A percentile compares a stretch with the other conserved stretches of the same genome.
Conservation (phyloP, 176 grass and related monocot genomes). For the Zoysia japonica region DNA sequence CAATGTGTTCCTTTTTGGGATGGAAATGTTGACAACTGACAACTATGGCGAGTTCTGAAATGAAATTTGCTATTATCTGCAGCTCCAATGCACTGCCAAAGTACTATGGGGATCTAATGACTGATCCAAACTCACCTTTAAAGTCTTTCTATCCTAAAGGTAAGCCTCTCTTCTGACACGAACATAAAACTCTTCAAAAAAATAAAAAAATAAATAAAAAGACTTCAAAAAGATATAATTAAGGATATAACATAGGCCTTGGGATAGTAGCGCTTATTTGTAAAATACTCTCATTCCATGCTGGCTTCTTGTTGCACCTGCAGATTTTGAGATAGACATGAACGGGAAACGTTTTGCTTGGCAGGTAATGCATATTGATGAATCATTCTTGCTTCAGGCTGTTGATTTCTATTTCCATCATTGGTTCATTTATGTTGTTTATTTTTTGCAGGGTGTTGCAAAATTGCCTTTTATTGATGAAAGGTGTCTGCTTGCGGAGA, state of each 20-base stretch:
- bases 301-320: slow-evolving; percentile 25
- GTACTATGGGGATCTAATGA: slow-evolving; percentile 76
- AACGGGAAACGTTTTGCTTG: slow-evolving; percentile 98
- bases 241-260: slow-evolving; percentile 5
- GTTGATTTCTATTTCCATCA: neutral
- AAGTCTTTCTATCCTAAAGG: slow-evolving; percentile 93
- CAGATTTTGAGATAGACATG: slow-evolving; percentile 99
- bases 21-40: slow-evolving; percentile 6
- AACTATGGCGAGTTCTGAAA: slow-evolving; percentile 33
- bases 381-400: slow-evolving; percentile 18
- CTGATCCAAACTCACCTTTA: slow-evolving; percentile 76
- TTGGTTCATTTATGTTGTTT: slow-evolving; percentile 41
- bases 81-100: slow-evolving; percentile 93
- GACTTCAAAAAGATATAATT: neutral
- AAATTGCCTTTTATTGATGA: slow-evolving; percentile 98
- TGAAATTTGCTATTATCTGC: slow-evolving; percentile 47
- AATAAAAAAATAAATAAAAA: neutral
- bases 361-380: slow-evolving; percentile 65
- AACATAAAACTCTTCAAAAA: neutral
- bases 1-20: slow-evolving; percentile 18
- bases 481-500: slow-evolving; percentile 69
- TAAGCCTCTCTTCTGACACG: slow-evolving; percentile 34
- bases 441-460: slow-evolving; percentile 72
- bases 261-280: slow-evolving; percentile 9
- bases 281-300: slow-evolving; percentile 28